Percentiles rank a stretch among this genome's conserved stretches.
Evolutionary conservation across 441 rosid species (phyloP).

Genomic region (Populus hybrid): DNA sequence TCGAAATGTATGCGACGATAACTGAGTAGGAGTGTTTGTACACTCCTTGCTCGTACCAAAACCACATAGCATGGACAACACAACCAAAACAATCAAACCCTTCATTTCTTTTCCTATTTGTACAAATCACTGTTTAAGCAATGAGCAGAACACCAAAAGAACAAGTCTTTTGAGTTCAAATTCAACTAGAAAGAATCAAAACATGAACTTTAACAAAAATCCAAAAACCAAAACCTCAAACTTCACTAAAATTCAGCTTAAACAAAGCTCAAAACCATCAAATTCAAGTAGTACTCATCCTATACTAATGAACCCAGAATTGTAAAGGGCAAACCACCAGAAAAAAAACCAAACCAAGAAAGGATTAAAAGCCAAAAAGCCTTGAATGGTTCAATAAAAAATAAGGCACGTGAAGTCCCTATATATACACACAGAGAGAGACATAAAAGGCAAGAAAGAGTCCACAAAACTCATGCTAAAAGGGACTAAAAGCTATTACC

Average conservation of each 20-base stretch:
- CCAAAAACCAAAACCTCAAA: conserved; percentile 14
- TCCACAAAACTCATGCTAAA: conserved; percentile 18
- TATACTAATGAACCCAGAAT: conserved; percentile 9
- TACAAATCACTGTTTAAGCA: background rate
- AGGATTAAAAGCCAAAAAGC: conserved; percentile 8
- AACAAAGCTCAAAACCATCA: background rate
- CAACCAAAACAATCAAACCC: conserved; percentile 28
- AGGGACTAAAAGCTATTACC: background rate
- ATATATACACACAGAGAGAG: conserved; percentile 26
- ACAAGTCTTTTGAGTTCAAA: background rate
- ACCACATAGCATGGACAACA: conserved; percentile 26
- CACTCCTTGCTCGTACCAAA: conserved; percentile 62
- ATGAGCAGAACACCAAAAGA: background rate
- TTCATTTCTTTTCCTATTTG: conserved; percentile 26
- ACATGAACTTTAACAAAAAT: background rate
- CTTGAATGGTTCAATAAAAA: conserved; percentile 17
- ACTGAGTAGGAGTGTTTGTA: conserved; percentile 63
- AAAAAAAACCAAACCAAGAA: conserved; percentile 15
- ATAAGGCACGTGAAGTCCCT: conserved; percentile 27
- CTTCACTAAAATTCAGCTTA: background rate
- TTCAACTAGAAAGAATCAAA: conserved; percentile 1
- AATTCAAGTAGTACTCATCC: background rate
- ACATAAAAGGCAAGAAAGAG: conserved; percentile 6
- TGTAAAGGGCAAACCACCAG: conserved; percentile 1
- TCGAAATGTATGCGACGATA: conserved; percentile 75